Base-by-base conservation (phyloP, 306 rosid genomes). In the Sesbania bispinosa region DNA sequence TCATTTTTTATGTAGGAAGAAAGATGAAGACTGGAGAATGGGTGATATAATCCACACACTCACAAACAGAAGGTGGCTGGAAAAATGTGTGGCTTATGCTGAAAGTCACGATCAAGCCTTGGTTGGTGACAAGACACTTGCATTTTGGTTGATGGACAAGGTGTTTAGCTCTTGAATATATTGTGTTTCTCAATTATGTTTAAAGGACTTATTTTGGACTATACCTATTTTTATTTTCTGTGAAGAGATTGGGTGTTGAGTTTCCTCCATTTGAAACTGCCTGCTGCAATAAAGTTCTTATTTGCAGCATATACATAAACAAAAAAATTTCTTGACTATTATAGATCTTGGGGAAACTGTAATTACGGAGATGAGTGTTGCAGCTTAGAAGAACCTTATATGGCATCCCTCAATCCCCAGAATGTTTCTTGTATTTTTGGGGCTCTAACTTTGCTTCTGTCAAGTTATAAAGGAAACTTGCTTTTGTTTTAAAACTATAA, bases 101-200 rank as follows among this genome's bases (percentile, higher is more conserved):
- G 99, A 95, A 89, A 95, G 99, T 85, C 99, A 95, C 66, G 99
- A 95, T 79, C 99, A 95, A 83, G 99, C 99, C 43, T 92, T 95
- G 82, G 99, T 95, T 69, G 99, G 99, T 68, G 99, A 95, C 81
- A 95, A 95, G 84, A 95, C 99, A 77, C 73, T 91, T 75, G 99
- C 99, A 58, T 95, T 95, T 77, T 95, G 99, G 99, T 84, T 95
- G 87, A 95, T 95, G 99, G 97, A 95, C 89, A 95, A 95, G 99
- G 99, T 95, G 15, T 10, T 41, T 50, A 35, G 42, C 64, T 66
- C 67, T 30, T 73, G 52, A 58, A 61, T 80, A 16, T 55, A 5
- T 47, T 33, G 27, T 63, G 51, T 61, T 50, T 36, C 54, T 81
- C 79, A 63, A 53, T 63, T 23, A 67, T 11, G 20, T 21, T 67